Evolutionary conservation across 2,329 filamentous ascomycete genomes (phyloP).

Genomic region (Chrysoporthe puriensis): DNA sequence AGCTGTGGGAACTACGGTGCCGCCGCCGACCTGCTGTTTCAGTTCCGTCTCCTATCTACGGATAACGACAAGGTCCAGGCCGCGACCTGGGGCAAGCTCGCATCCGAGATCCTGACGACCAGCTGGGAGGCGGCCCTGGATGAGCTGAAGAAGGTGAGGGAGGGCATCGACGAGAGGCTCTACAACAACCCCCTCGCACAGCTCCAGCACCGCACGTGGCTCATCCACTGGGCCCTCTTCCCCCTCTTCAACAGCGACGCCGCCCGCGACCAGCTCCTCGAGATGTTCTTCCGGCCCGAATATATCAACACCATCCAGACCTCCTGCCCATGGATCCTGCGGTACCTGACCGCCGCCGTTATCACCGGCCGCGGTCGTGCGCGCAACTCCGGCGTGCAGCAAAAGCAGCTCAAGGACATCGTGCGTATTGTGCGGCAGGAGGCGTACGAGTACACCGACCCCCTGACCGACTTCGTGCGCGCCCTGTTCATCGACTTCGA

Average conservation of each 20-base stretch:
- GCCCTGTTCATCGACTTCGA: constrained; percentile 95
- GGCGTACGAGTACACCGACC: constrained; percentile 95
- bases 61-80: constrained; percentile 97
- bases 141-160: constrained; percentile 87
- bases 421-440: constrained; percentile 96
- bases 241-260: constrained; percentile 97
- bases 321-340: constrained; percentile 92
- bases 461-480: constrained; percentile 94
- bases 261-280: constrained; percentile 86
- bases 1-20: constrained; percentile 92
- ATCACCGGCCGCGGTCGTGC: constrained; percentile 86
- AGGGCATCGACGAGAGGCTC: constrained; percentile 89
- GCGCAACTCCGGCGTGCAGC: constrained; percentile 84
- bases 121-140: constrained; percentile 96
- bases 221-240: constrained; percentile 98
- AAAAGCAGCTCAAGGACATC: constrained; percentile 98
- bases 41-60: constrained; percentile 96
- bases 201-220: constrained; percentile 93
- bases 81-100: constrained; percentile 97
- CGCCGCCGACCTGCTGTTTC: constrained; percentile 91
- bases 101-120: constrained; percentile 90
- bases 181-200: constrained; percentile 97
- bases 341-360: constrained; percentile 91
- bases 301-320: constrained; percentile 99
- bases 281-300: constrained; percentile 94